These are phyloP conservation scores for Sporobolomyces phaffii DNA, from an alignment of 768 basidiomycete genomes.

Conservation along the genomic window DNA sequence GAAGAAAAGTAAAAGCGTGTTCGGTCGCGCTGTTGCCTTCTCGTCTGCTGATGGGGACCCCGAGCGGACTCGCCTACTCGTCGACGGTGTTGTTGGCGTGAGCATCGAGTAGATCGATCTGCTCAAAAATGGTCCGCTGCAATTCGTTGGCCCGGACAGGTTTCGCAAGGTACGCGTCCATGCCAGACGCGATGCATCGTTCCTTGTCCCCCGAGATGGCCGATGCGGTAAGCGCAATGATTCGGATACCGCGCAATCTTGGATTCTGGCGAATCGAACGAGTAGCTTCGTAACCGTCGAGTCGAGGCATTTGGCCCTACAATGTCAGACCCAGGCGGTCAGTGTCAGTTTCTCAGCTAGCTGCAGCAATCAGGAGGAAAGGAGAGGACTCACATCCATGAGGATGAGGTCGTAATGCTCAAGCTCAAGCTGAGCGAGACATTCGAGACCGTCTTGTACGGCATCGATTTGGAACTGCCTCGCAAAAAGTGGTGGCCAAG, in stretches of 20 bases:
- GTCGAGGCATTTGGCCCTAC: slow-evolving; percentile 20
- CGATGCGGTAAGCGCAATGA: slow-evolving; percentile 92
- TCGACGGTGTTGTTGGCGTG: too few relatives aligned
- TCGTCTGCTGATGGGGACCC: too few relatives aligned
- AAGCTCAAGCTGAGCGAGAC: slow-evolving; percentile 42
- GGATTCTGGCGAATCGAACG: slow-evolving; percentile 10
- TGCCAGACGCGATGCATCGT: slow-evolving; percentile 65
- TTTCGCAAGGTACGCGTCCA: slow-evolving; percentile 48
- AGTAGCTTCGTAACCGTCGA: slow-evolving; percentile 34
- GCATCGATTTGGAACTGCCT: slow-evolving; percentile 37
- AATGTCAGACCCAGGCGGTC: neutral
- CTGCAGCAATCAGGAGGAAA: neutral
- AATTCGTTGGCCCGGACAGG: slow-evolving; percentile 29
- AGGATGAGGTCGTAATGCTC: slow-evolving; percentile 44
- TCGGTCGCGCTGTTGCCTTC: too few relatives aligned
- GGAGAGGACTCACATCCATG: slow-evolving; percentile 38
- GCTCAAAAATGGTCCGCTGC: slow-evolving; percentile 10
- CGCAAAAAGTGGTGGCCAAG: neutral
- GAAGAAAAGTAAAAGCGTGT: too few relatives aligned
- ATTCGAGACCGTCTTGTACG: slow-evolving; percentile 43
- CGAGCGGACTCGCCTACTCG: too few relatives aligned
- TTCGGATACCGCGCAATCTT: slow-evolving; percentile 56
- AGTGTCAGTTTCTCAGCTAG: neutral
- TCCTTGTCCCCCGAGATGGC: slow-evolving; percentile 86
- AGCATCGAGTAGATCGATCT: slow-evolving; percentile 8